Evolutionary conservation across 106 monocot species (phyloP).

Genomic region (Allium fistulosum): DNA sequence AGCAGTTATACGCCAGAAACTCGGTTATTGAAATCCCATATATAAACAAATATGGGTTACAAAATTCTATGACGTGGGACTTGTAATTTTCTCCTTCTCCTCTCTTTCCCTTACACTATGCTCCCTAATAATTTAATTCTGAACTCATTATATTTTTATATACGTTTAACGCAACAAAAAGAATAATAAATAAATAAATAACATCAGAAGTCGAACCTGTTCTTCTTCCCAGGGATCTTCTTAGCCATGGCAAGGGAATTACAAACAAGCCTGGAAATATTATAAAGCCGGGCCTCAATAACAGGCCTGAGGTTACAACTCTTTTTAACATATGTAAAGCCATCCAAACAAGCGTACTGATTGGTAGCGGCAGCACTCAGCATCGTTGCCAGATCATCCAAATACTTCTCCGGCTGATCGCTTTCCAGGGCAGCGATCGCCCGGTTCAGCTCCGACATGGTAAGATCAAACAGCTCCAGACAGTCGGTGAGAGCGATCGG

Average conservation of each 20-base stretch:
- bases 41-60: neutral
- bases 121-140: too few relatives aligned
- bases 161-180: neutral
- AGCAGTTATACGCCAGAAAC: too few relatives aligned
- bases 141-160: slow-evolving; percentile 10
- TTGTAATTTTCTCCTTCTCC: too few relatives aligned
- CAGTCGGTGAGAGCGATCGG: slow-evolving; percentile 62
- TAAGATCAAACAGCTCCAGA: slow-evolving; percentile 60
- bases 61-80: neutral
- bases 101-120: too few relatives aligned
- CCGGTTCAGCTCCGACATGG: slow-evolving; percentile 38
- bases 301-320: slow-evolving; percentile 10
- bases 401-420: neutral
- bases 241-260: slow-evolving; percentile 74
- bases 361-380: slow-evolving; percentile 85
- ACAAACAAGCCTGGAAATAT: slow-evolving; percentile 51
- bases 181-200: neutral
- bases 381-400: slow-evolving; percentile 40
- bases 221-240: slow-evolving; percentile 26
- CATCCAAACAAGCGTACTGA: slow-evolving; percentile 84
- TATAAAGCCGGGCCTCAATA: slow-evolving; percentile 28
- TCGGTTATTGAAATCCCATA: neutral
- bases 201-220: neutral
- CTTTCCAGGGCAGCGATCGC: slow-evolving; percentile 21
- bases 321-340: slow-evolving; percentile 36